These are phyloP conservation scores for Ceratobasidium sp. DNA, from an alignment of 1,284 basidiomycete species.

Conservation along the genomic window DNA sequence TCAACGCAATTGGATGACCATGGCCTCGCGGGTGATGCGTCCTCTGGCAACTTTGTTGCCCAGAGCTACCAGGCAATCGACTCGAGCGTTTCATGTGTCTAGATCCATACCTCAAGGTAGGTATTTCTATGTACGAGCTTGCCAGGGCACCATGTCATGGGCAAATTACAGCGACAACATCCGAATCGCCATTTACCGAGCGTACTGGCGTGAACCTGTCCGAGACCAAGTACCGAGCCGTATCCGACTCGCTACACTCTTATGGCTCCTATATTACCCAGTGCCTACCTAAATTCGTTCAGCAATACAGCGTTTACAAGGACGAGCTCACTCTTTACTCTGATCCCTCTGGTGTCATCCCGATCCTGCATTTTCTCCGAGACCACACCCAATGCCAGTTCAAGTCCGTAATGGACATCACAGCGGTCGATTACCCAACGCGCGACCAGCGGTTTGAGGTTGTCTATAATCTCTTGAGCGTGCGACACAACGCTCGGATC, in stretches of 20 bases:
- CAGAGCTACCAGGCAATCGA: not conserved
- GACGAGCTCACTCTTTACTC: constrained; percentile 94
- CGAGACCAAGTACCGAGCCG: constrained; percentile 68
- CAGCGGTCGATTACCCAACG: constrained; percentile 94
- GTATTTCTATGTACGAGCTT: not conserved
- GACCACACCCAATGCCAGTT: constrained; percentile 98
- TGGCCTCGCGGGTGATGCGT: constrained; percentile 24
- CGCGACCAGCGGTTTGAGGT: constrained; percentile 95
- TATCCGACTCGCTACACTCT: constrained; percentile 79
- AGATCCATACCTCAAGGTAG: constrained; percentile 2
- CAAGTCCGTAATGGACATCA: constrained; percentile 92
- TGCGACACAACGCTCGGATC: constrained; percentile 78
- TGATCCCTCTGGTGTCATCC: constrained; percentile 82
- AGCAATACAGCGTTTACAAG: constrained; percentile 97
- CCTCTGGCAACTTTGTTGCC: constrained; percentile 1
- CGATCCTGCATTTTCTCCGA: constrained; percentile 90
- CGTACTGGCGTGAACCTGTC: constrained; percentile 86
- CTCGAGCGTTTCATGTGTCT: constrained; percentile 7
- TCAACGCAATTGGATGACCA: constrained; percentile 23
- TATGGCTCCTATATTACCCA: constrained; percentile 91
- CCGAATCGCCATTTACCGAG: constrained; percentile 82
- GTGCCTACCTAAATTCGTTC: constrained; percentile 92
- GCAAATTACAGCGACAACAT: constrained; percentile 41
- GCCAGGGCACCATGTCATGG: not conserved
- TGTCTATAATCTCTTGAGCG: constrained; percentile 92